Evolutionary conservation across 805 yeast species (phyloP).

Genomic region (Zygoascus biomembranicola): DNA sequence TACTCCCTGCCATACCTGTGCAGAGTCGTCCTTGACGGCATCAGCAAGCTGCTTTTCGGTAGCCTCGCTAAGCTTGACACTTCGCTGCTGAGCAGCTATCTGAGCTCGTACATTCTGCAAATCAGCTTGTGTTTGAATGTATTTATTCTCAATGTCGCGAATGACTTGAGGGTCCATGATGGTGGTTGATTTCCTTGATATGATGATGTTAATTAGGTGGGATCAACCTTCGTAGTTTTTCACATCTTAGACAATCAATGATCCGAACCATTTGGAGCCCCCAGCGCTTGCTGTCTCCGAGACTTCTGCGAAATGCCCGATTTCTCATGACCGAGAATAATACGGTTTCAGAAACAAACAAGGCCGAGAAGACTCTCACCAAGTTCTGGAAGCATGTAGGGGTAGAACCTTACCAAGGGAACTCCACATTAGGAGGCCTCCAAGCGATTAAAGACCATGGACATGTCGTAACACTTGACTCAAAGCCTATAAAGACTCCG

Average conservation of each 20-base stretch:
- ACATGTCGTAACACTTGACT: constrained; percentile 57
- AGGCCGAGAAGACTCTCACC: constrained; percentile 53
- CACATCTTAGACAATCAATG: too few species aligned
- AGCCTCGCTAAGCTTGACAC: constrained; percentile 44
- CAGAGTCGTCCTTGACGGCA: constrained; percentile 31
- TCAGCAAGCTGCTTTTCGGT: constrained; percentile 51
- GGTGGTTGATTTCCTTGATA: background rate
- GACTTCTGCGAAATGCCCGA: background rate
- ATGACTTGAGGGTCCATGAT: constrained; percentile 7
- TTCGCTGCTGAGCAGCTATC: constrained; percentile 40
- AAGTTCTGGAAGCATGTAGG: constrained; percentile 20
- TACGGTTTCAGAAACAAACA: constrained; percentile 49
- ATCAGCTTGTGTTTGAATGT: constrained; percentile 51
- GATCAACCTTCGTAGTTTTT: too few species aligned
- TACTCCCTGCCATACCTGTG: constrained; percentile 71
- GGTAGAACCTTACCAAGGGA: constrained; percentile 6
- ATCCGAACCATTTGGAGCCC: too few species aligned
- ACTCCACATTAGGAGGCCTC: constrained; percentile 9
- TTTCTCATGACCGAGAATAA: constrained; percentile 11
- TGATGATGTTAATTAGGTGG: too few species aligned
- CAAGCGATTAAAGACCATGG: constrained; percentile 27
- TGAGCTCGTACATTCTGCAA: constrained; percentile 47
- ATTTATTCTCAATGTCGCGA: constrained; percentile 57
- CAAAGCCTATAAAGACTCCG: constrained; percentile 76
- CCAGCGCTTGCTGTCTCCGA: background rate